Evolutionary conservation across 176 grass and related monocot species (phyloP).

Genomic region (Avena insularis): DNA sequence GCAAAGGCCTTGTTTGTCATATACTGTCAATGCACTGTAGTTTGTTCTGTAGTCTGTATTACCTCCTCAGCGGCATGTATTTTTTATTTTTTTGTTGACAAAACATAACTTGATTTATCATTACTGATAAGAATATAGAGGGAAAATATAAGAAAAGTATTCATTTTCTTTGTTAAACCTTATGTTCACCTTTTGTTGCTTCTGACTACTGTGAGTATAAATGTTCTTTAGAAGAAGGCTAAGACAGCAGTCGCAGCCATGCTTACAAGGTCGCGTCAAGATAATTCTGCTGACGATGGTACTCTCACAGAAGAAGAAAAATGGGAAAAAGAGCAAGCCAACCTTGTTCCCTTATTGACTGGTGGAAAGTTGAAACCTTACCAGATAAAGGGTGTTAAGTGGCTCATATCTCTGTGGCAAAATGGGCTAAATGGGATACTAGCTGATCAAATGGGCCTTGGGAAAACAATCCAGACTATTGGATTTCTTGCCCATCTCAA

Average conservation of each 20-base stretch:
- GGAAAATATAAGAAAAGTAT: not conserved
- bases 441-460: constrained; percentile 99
- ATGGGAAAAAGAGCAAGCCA: constrained; percentile 73
- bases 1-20: too few species aligned
- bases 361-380: constrained; percentile 90
- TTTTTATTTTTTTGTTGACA: too few species aligned
- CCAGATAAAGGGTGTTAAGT: constrained; percentile 99
- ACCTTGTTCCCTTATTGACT: constrained; percentile 89
- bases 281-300: constrained; percentile 57
- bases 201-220: constrained; percentile 30
- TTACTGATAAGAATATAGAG: not conserved
- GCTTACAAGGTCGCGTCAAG: constrained; percentile 80
- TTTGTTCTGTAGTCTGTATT: too few species aligned
- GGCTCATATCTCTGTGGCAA: constrained; percentile 97
- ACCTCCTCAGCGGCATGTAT: too few species aligned
- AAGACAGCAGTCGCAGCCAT: constrained; percentile 92
- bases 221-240: constrained; percentile 69
- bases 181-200: constrained; percentile 11
- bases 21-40: too few species aligned
- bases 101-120: not conserved
- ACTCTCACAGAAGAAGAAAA: constrained; percentile 76
- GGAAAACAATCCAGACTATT: constrained; percentile 97
- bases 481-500: constrained; percentile 96
- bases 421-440: constrained; percentile 95
- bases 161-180: not conserved